Conservation (phyloP, 768 basidiomycete species). For the Naganishia kalamii region DNA sequence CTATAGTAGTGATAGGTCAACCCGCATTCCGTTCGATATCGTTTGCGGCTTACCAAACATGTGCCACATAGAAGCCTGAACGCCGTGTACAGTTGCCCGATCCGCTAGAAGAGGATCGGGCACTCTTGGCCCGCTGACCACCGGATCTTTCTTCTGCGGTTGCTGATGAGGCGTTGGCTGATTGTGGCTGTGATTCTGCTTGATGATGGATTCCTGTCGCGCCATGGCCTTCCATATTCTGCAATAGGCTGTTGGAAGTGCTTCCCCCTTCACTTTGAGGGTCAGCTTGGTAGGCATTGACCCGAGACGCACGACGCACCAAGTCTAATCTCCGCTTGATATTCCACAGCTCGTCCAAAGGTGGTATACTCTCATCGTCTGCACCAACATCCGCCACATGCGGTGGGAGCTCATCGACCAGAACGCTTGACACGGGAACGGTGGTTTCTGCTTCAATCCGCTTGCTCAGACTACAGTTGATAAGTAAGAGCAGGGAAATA, state of each 20-base stretch:
- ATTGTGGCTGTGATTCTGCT: slow-evolving; percentile 16
- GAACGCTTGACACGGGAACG: slow-evolving; percentile 3
- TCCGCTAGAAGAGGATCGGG: slow-evolving; percentile 24
- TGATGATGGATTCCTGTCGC: slow-evolving; percentile 21
- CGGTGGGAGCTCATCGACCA: slow-evolving; percentile 5
- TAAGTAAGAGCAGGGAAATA: background rate
- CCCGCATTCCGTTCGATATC: background rate
- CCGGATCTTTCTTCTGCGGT: background rate
- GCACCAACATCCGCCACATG: slow-evolving; percentile 10
- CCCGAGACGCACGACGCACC: slow-evolving; percentile 24
- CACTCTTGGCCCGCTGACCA: background rate
- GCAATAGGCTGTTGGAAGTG: slow-evolving; percentile 33
- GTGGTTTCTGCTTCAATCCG: slow-evolving; percentile 15
- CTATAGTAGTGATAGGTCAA: slow-evolving; percentile 18
- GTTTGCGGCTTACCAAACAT: slow-evolving; percentile 29
- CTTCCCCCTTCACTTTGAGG: slow-evolving; percentile 35
- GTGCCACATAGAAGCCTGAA: slow-evolving; percentile 38
- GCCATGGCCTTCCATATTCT: slow-evolving; percentile 33
- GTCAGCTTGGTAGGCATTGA: background rate
- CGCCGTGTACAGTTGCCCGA: slow-evolving; percentile 30
- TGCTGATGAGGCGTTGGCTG: background rate
- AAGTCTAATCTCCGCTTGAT: slow-evolving; percentile 39
- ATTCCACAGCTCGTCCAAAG: slow-evolving; percentile 40
- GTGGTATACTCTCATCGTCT: slow-evolving; percentile 19
- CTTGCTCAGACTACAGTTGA: background rate